Conservation (phyloP, 352 stramenopile species). For the Phytophthora sp. region DNA sequence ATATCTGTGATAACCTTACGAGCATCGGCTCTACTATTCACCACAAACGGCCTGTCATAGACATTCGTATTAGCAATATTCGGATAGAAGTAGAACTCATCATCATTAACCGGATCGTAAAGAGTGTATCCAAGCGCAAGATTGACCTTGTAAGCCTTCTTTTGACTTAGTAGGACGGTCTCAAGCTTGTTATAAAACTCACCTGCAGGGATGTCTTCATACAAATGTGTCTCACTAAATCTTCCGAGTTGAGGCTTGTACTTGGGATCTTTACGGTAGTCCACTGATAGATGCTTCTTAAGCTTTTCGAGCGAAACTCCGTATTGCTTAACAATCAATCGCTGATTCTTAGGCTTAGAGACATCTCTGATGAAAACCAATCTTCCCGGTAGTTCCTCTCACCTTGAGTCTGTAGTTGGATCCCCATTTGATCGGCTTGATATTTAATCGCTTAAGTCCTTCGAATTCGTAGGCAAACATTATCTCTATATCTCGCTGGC, state of each 20-base stretch:
- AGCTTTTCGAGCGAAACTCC: background rate
- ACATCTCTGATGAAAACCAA: conserved; percentile 4
- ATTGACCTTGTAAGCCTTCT: background rate
- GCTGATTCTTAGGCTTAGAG: background rate
- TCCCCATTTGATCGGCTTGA: conserved; percentile 6
- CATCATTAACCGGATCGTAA: background rate
- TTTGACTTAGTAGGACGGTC: background rate
- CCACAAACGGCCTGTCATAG: too few species aligned
- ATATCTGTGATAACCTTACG: too few species aligned
- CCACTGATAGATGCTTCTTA: background rate
- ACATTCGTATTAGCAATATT: too few species aligned
- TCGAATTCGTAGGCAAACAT: conserved; percentile 9
- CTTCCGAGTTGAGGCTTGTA: background rate
- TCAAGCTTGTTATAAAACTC: conserved; percentile 17
- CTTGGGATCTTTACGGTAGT: background rate
- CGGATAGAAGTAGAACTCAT: background rate
- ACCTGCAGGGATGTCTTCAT: conserved; percentile 2
- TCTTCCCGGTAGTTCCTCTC: background rate
- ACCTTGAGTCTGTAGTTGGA: conserved; percentile 8
- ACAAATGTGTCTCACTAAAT: background rate
- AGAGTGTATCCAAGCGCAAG: too few species aligned
- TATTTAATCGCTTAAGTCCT: conserved; percentile 5
- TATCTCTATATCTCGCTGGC: background rate
- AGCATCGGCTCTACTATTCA: too few species aligned
- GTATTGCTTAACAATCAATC: background rate